phyloP scores from a whole-genome alignment of 257 asterid genomes.

The Nicotiana benthamiana region DNA sequence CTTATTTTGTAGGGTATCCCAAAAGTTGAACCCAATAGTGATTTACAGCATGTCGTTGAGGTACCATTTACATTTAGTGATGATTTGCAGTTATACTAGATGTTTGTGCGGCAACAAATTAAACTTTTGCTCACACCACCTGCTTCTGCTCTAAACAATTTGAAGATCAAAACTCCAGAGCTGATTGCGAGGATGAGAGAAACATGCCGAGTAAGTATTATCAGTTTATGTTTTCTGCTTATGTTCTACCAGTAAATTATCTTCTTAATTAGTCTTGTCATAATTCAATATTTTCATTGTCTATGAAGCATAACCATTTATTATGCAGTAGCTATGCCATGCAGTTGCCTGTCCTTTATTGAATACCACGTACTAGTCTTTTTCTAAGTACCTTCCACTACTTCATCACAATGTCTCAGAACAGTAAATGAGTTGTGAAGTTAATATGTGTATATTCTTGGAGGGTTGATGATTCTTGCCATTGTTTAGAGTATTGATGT shows the following conservation, averaged over 20 bases:
- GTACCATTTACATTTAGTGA: slow-evolving; percentile 29
- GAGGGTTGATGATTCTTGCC: not conserved
- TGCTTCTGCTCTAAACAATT: slow-evolving; percentile 13
- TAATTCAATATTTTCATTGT: not conserved
- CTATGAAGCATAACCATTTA: not conserved
- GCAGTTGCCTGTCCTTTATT: not conserved
- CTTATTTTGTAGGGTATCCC: slow-evolving; percentile 67
- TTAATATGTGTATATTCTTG: not conserved
- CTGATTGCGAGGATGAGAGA: slow-evolving; percentile 88
- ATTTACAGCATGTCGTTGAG: slow-evolving; percentile 88
- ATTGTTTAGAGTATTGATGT: not conserved
- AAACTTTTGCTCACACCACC: slow-evolving; percentile 9
- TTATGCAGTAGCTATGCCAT: not conserved
- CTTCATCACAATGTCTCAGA: not conserved
- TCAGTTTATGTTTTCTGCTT: slow-evolving; percentile 9
- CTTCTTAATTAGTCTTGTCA: not conserved
- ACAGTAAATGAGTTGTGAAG: not conserved
- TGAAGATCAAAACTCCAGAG: slow-evolving; percentile 83
- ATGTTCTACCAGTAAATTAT: not conserved
- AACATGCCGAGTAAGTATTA: slow-evolving; percentile 72
- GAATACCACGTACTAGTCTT: too few relatives aligned
- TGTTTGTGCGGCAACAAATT: not conserved
- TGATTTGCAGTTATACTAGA: not conserved
- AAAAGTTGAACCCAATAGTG: slow-evolving; percentile 84
- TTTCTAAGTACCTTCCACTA: not conserved